These are phyloP conservation scores for Podospora fimiseda DNA, from an alignment of 495 filamentous ascomycete species.

Conservation along the genomic window DNA sequence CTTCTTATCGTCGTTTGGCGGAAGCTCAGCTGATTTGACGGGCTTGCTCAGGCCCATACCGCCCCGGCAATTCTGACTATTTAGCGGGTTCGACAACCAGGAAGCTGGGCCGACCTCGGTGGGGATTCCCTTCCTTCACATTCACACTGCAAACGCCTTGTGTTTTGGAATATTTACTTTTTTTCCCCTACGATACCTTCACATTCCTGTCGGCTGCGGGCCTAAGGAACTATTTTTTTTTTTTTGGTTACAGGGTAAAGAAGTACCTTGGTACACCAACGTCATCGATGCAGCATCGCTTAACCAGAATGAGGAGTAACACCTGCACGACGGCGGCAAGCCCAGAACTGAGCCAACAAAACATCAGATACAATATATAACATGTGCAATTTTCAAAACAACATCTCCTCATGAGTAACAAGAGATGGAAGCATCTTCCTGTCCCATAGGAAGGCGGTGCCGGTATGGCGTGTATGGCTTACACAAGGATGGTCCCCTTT, in stretches of 20 bases:
- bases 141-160: background rate
- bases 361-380: background rate
- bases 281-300: constrained; percentile 27
- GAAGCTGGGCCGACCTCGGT: background rate
- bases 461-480: no score
- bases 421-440: no score
- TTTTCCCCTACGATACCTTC: constrained; percentile 7
- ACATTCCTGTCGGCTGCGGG: background rate
- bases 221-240: background rate
- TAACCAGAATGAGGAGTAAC: constrained; percentile 9
- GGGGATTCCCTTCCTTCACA: background rate
- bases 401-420: no score
- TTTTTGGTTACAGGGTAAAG: no score
- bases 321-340: background rate
- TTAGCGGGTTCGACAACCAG: background rate
- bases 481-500: background rate
- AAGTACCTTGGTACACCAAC: constrained; percentile 6
- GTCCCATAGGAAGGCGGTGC: no score
- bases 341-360: background rate
- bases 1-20: constrained; percentile 19
- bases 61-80: background rate
- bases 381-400: background rate
- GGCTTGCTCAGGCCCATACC: background rate
- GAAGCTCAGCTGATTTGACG: constrained; percentile 3
- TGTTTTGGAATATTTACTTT: no score